Evolutionary conservation across 2,329 filamentous ascomycete genomes (phyloP).

Genomic region (Alternaria gaisen): DNA sequence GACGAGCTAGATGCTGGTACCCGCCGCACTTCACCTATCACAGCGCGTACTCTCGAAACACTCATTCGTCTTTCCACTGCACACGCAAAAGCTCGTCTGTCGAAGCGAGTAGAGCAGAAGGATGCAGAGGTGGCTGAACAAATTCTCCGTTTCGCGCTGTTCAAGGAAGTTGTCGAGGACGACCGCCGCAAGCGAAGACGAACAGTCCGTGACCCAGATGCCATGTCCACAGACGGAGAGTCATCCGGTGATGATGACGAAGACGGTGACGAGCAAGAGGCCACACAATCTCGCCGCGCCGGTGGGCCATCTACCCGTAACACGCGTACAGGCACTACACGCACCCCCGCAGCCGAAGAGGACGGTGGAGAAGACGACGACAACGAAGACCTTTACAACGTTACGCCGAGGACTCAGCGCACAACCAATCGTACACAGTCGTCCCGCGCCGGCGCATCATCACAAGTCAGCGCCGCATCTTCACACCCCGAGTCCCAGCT

Average conservation of each 20-base stretch:
- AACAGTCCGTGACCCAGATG: slow-evolving; percentile 68
- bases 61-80: slow-evolving; percentile 97
- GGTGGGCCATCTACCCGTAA: slow-evolving; percentile 51
- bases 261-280: slow-evolving; percentile 59
- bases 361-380: slow-evolving; percentile 62
- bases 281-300: slow-evolving; percentile 45
- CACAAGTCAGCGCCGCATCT: slow-evolving; percentile 77
- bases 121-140: slow-evolving; percentile 88
- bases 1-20: slow-evolving; percentile 96
- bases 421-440: slow-evolving; percentile 46
- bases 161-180: slow-evolving; percentile 88
- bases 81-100: slow-evolving; percentile 91
- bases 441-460: slow-evolving; percentile 51
- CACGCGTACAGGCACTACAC: slow-evolving; percentile 35
- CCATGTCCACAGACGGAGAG: slow-evolving; percentile 64
- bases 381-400: slow-evolving; percentile 63
- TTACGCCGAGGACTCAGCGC: slow-evolving; percentile 60
- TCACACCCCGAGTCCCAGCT: slow-evolving; percentile 80
- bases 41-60: slow-evolving; percentile 95
- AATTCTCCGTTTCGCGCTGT: slow-evolving; percentile 92
- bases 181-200: slow-evolving; percentile 86
- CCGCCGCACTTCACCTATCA: slow-evolving; percentile 91
- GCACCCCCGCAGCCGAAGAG: slow-evolving; percentile 46
- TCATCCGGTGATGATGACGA: slow-evolving; percentile 69
- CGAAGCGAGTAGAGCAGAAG: slow-evolving; percentile 85